Base-by-base conservation (phyloP, 441 rosid species). In the Corymbia citriodora region DNA sequence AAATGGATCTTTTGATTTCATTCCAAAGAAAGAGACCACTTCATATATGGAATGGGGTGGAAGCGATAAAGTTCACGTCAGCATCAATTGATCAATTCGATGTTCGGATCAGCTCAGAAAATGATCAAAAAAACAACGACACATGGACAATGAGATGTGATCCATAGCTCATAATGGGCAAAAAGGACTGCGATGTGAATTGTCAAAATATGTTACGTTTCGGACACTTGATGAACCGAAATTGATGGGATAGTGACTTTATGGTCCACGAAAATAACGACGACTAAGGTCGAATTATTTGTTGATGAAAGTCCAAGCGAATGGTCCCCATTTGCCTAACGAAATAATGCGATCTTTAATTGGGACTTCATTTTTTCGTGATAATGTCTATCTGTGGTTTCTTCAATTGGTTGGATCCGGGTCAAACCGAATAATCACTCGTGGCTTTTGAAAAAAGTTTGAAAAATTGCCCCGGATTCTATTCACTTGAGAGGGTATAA, bases 131-230 rank as follows among this genome's bases (percentile, higher is more conserved):
- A 17, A 14, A 79, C 2, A 12, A 45, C 2, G 52, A 45, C 17
- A 12, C n/a, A 12, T 23, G 52, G 17, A 79, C 85, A 13, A 12
- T 17, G 9, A 23, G n/a, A 45, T 2, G 3, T 12, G 52, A 79
- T 12, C 1, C 10, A 14, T 23, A 1, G n/a, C 12, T 25, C 7
- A 1, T 14, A 13, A 4, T 3, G 85, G n/a, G 18, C 48, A 33
- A 18, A 70, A 70, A 21, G 48, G 14, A 14, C 48, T 36, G 50
- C 2, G 50, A 36, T 6, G 50, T 6, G 25, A 10, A 36, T 21
- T 23, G 23, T 74, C 23, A 7, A 7, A 7, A 36, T 7, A 11
- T 61, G 45, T 40, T 40, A 40, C 45, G 45, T 61, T 53, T 27
- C 31, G 8, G 68, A 61, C 15, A 61, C 68, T 40, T 40, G 45